phyloP scores from a whole-genome alignment of 148 eudicot genomes.

The Drosera capensis region DNA sequence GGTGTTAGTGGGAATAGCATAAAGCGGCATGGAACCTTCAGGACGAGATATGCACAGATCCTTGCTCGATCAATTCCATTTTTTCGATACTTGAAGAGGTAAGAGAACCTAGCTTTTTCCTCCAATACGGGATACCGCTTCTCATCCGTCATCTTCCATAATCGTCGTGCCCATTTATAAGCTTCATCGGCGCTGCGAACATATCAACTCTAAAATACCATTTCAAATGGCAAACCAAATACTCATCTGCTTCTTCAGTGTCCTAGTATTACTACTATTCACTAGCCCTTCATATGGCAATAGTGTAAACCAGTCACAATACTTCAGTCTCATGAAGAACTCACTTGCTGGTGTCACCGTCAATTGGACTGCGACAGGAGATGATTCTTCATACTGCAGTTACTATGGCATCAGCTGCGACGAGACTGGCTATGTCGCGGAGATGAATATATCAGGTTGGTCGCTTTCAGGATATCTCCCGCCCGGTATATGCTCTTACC shows the following conservation, averaged over 20 bases:
- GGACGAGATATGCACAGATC: constrained; percentile 17
- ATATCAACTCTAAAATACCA: constrained; percentile 5
- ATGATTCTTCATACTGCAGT: constrained; percentile 28
- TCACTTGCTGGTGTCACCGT: constrained; percentile 32
- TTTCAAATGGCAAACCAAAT: constrained; percentile 28
- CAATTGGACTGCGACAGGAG: constrained; percentile 26
- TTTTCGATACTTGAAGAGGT: neutral
- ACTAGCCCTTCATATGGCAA: constrained; percentile 13
- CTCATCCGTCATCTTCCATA: constrained; percentile 26
- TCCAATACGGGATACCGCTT: constrained; percentile 14
- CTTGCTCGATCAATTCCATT: constrained; percentile 3
- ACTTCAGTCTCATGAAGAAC: constrained; percentile 44
- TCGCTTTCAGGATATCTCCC: constrained; percentile 59
- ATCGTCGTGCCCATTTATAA: constrained; percentile 36
- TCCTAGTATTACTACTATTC: constrained; percentile 17
- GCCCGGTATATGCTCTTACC: constrained; percentile 41
- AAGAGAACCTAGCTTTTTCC: constrained; percentile 26
- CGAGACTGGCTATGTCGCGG: constrained; percentile 22
- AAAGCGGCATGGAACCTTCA: constrained; percentile 72
- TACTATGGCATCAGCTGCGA: constrained; percentile 53
- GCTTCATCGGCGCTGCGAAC: constrained; percentile 21
- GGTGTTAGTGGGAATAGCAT: constrained; percentile 47
- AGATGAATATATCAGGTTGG: constrained; percentile 35
- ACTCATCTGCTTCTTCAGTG: constrained; percentile 11
- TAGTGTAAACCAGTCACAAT: constrained; percentile 28